Evolutionary conservation across 2,329 filamentous ascomycete species (phyloP).

Genomic region (Verticillium tricorpus): DNA sequence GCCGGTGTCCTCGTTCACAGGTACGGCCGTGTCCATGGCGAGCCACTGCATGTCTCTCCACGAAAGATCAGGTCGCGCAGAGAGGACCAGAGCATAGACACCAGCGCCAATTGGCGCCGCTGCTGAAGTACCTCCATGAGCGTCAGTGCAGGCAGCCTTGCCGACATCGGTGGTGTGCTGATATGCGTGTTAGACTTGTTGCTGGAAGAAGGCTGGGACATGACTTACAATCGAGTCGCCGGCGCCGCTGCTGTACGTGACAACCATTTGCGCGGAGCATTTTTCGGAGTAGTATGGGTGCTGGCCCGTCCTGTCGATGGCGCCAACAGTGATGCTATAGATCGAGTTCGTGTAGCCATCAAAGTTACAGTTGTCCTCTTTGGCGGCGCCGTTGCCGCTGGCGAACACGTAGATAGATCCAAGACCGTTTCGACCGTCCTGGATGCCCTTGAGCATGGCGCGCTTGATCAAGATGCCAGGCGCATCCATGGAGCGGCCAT

Average conservation of each 20-base stretch:
- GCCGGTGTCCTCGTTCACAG: slow-evolving; percentile 61
- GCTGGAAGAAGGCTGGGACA: not conserved
- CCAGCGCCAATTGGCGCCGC: slow-evolving; percentile 90
- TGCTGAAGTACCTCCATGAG: slow-evolving; percentile 93
- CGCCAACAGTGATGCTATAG: slow-evolving; percentile 95
- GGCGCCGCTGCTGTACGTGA: slow-evolving; percentile 91
- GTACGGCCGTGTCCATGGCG: slow-evolving; percentile 77
- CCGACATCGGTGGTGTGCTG: slow-evolving; percentile 94
- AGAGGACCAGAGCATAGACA: slow-evolving; percentile 82
- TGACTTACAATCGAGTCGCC: slow-evolving; percentile 71
- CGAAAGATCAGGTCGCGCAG: slow-evolving; percentile 77
- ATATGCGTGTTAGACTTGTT: slow-evolving; percentile 13
- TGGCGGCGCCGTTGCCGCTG: slow-evolving; percentile 83
- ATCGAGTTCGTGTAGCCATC: slow-evolving; percentile 99
- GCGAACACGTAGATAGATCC: slow-evolving; percentile 97
- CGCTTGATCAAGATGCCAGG: slow-evolving; percentile 83
- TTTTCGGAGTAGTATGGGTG: slow-evolving; percentile 96
- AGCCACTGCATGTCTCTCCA: slow-evolving; percentile 97
- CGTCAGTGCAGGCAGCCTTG: slow-evolving; percentile 67
- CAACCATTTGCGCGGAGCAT: slow-evolving; percentile 91
- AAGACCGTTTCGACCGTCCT: slow-evolving; percentile 76
- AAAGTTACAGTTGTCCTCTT: slow-evolving; percentile 97
- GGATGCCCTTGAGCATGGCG: slow-evolving; percentile 88
- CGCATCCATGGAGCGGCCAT: slow-evolving; percentile 89
- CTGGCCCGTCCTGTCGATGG: slow-evolving; percentile 79